A percentile compares a stretch with the other conserved stretches of the same genome.
phyloP scores from a whole-genome alignment of 306 rosid genomes.

The Sicyos edulis region DNA sequence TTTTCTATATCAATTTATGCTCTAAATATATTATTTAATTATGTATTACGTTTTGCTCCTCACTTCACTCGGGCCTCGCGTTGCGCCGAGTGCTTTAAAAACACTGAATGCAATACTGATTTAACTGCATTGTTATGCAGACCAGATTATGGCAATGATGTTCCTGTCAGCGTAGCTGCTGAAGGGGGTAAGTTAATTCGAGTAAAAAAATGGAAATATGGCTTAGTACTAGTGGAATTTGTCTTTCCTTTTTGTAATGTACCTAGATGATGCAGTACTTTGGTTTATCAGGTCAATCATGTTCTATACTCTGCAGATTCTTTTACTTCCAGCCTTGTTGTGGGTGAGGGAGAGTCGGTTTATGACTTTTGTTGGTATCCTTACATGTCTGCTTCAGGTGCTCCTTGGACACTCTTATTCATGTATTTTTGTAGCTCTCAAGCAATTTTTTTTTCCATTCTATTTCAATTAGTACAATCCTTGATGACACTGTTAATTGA shows the following conservation, averaged over 20 bases:
- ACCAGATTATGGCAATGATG: conserved; percentile 37
- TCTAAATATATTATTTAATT: too few relatives aligned
- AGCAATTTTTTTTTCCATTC: not conserved
- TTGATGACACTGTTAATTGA: conserved; percentile 9
- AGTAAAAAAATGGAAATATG: not conserved
- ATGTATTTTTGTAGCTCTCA: not conserved
- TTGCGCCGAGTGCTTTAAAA: too few relatives aligned
- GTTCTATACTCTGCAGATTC: conserved; percentile 52
- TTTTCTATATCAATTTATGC: too few relatives aligned
- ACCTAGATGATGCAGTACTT: conserved; percentile 3
- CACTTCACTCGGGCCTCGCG: too few relatives aligned
- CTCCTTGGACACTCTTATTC: conserved; percentile 20
- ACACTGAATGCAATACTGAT: not conserved
- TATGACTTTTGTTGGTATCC: conserved; percentile 98
- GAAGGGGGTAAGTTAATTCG: conserved; percentile 40
- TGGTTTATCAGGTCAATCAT: not conserved
- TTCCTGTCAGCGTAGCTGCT: conserved; percentile 26
- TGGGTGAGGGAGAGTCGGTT: conserved; percentile 77
- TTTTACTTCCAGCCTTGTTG: conserved; percentile 50
- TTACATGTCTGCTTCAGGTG: conserved; percentile 92
- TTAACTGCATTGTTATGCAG: conserved; percentile 30
- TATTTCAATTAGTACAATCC: not conserved
- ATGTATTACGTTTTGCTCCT: too few relatives aligned
- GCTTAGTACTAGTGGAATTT: not conserved
- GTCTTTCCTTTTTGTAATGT: not conserved